These are phyloP conservation scores for Eucalyptus pauciflora DNA, from an alignment of 345 rosid species.

Conservation along the genomic window DNA sequence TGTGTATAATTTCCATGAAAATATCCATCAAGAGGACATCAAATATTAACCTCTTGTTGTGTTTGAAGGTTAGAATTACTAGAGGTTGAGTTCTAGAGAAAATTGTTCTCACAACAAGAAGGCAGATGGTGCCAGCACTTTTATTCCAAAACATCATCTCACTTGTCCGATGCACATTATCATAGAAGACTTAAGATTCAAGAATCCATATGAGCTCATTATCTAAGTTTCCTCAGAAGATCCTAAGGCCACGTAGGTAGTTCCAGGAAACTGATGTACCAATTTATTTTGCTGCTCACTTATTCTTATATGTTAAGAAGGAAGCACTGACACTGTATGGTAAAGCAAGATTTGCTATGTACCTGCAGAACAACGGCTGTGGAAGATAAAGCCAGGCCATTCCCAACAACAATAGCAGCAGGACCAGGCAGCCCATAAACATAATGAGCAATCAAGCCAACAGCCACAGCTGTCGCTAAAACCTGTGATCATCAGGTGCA, in stretches of 20 bases:
- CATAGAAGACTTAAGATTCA: background rate
- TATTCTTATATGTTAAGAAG: background rate
- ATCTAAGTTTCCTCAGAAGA: background rate
- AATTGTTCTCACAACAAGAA: background rate
- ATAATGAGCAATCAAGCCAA: slow-evolving; percentile 76
- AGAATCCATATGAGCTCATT: background rate
- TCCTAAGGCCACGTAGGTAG: background rate
- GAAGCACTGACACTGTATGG: background rate
- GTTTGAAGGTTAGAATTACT: background rate
- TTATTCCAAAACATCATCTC: background rate
- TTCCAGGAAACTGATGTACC: background rate
- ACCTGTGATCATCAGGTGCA: slow-evolving; percentile 42
- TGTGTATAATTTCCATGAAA: slow-evolving; percentile 11
- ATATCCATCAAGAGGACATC: background rate
- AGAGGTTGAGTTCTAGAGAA: background rate
- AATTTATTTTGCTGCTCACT: background rate
- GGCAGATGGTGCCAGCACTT: background rate
- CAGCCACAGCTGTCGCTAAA: slow-evolving; percentile 78
- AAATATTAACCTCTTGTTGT: background rate
- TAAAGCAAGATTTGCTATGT: background rate
- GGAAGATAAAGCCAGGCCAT: slow-evolving; percentile 94
- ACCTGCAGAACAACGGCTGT: slow-evolving; percentile 99
- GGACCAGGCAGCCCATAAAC: slow-evolving; percentile 81
- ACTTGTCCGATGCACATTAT: background rate
- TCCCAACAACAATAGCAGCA: slow-evolving; percentile 94